These are phyloP conservation scores for Selaginella moellendorffii DNA, from an alignment of 75 land plant species.

Conservation along the genomic window DNA sequence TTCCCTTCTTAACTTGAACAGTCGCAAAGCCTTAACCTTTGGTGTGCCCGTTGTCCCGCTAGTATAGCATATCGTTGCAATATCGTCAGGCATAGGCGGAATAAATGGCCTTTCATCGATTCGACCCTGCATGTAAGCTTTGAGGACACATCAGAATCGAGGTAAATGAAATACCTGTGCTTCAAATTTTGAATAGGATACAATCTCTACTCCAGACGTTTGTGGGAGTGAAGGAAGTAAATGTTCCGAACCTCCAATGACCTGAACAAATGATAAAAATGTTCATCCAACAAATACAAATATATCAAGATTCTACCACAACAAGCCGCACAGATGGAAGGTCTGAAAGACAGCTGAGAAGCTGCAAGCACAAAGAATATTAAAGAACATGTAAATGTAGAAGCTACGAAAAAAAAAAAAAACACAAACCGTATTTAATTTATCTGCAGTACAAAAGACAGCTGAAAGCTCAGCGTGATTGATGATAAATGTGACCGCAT, in stretches of 20 bases:
- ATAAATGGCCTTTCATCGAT: constrained; percentile 45
- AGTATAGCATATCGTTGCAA: constrained; percentile 95
- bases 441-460: constrained; percentile 86
- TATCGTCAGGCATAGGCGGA: constrained; percentile 73
- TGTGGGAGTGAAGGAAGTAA: constrained; percentile 54
- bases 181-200: constrained; percentile 42
- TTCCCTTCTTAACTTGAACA: background rate
- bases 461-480: constrained; percentile 66
- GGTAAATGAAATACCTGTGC: too few relatives aligned
- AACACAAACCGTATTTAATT: constrained; percentile 53
- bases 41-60: constrained; percentile 99
- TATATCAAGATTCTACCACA: constrained; percentile 43
- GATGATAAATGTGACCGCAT: constrained; percentile 82
- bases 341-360: constrained; percentile 60
- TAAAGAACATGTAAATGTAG: constrained; percentile 3
- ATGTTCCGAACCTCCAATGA: constrained; percentile 58
- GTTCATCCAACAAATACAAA: background rate
- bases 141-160: too few relatives aligned
- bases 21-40: constrained; percentile 41
- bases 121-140: constrained; percentile 36
- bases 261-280: constrained; percentile 27
- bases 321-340: constrained; percentile 63
- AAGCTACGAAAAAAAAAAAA: background rate
- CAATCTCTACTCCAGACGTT: constrained; percentile 34
- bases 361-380: constrained; percentile 34